Base-by-base conservation (phyloP, 352 stramenopile genomes). In the Pythium plurisporium region DNA sequence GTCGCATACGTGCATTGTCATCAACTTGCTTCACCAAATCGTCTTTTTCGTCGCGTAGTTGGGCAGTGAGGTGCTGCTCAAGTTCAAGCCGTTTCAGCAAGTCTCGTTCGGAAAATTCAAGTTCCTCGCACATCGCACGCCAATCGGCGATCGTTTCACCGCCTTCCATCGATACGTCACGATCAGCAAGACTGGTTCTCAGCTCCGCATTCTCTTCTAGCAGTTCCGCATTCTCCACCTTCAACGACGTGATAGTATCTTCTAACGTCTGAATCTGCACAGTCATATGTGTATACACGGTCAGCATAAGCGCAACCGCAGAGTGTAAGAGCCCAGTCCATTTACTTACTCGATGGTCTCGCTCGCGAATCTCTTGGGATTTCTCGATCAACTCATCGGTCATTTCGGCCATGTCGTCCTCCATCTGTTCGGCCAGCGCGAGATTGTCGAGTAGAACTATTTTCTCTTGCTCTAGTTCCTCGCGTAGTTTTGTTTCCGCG, bases 341-440 rank as follows among this genome's bases (percentile, higher is more conserved):
- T 12, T 36, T 2, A 53, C 44, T 6, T 41, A 77, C 69, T 64
- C 87, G 64, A n/a, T 82, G 60, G 23, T 89, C 77, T 23, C 73
- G 75, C 29, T 71, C 62, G 19, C 74, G 76, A 25, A 91, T 84
- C 33, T 86, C 78, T 47, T 90, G 76, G 19, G 78, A 76, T 45
- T 91, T 91, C 12, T 63, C 74, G 38, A 91, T 89, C 47, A 92
- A 46, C 52, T 94, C 80, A 36, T 92, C 82, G 6, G 74, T 78
- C 78, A 92, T 89, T 33, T 90, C 79, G 0, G 65, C 76, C 55
- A 94, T 81, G 44, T 91, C 84, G 2, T 57, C 57, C 53, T 94
- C 81, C 76, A 94, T 87, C 12, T 79, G 77, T 26, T 91, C 79
- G 31, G 76, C 72, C 29, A 87, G 79, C 3, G 77, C 78, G 27